Base-by-base conservation (phyloP, 2,329 filamentous ascomycete species). In the Fusarium veterinarium region DNA sequence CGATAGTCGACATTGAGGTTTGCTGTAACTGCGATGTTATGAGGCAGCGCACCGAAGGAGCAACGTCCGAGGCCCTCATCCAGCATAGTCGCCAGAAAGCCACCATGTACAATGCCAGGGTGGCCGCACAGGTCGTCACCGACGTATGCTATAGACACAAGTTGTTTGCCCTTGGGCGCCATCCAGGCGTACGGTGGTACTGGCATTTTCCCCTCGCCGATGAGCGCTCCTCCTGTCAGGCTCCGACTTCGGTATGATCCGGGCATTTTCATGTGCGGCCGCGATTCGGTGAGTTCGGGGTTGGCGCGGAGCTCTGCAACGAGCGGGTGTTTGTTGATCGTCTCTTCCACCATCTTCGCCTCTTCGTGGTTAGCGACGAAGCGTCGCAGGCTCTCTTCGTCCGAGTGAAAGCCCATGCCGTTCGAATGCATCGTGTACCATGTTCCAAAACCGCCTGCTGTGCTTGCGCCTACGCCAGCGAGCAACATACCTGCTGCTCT, bases 11-110 rank as follows among this genome's bases (percentile, higher is more conserved):
- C 85, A 75, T 89, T 95, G 76, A 99, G 84, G 78, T 91, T 95
- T 57, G 95, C 96, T 44, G 96, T 98, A 80, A 98, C 88, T 69
- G 92, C 91, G 71, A 96, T 89, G 75, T 94, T 93, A 79, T 95
- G 94, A 35, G 95, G 95, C 78, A 98, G 86, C 30, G 94, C 94
- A 9, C 90, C 91, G 82, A 98, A 97, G 79, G 93, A 97, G 81
- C 94, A 97, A 60, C 94, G 88, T 37, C 93, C 95, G 46, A 98
- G 85, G 0, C 94, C 94, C 81, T 98, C 95, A 79, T 98, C 95
- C 59, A 98, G 85, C 80, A 98, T 88, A 17, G 95, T 98, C n/a
- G 95, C 95, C 63, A 98, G 85, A 72, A 97, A 84, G 0, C 95
- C 95, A 56, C 95, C 95, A 80, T 98, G 96, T 11, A 98, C 89